phyloP scores from a whole-genome alignment of 441 rosid species.

The Populus trichocarpa region DNA sequence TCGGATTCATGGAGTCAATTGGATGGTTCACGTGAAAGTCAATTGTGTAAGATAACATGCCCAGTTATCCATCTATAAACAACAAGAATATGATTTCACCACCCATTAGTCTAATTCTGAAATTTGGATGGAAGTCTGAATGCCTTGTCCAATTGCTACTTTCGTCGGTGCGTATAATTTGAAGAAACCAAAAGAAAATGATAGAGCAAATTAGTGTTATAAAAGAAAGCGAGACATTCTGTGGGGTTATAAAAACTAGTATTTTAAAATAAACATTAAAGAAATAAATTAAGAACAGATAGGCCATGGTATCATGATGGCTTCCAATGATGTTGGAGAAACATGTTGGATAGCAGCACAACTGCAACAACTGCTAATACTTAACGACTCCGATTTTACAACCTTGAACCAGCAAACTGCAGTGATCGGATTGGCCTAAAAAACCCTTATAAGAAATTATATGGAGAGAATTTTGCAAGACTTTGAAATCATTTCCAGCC shows the following conservation, averaged over 20 bases:
- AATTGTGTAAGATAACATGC: background rate
- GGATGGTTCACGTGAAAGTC: background rate
- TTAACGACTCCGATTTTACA: too few relatives aligned
- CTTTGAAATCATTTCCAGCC: background rate
- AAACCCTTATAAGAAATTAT: too few relatives aligned
- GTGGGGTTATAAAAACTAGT: background rate
- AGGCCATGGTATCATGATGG: background rate
- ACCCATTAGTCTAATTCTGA: background rate
- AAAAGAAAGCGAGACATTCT: background rate
- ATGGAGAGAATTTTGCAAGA: background rate
- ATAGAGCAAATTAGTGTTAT: background rate
- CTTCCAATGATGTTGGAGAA: background rate
- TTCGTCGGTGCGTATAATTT: background rate
- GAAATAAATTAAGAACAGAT: background rate
- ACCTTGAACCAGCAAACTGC: background rate
- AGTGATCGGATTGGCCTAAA: background rate
- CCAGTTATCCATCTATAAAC: background rate
- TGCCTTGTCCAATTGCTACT: background rate
- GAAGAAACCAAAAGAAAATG: background rate
- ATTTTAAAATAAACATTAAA: background rate
- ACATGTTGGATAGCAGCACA: too few relatives aligned
- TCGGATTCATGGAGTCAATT: background rate
- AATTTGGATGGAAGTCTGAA: too few relatives aligned
- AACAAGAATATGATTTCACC: background rate
- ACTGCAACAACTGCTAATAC: too few relatives aligned